phyloP scores from a whole-genome alignment of 2,329 filamentous ascomycete species.

The Fusarium irregulare region DNA sequence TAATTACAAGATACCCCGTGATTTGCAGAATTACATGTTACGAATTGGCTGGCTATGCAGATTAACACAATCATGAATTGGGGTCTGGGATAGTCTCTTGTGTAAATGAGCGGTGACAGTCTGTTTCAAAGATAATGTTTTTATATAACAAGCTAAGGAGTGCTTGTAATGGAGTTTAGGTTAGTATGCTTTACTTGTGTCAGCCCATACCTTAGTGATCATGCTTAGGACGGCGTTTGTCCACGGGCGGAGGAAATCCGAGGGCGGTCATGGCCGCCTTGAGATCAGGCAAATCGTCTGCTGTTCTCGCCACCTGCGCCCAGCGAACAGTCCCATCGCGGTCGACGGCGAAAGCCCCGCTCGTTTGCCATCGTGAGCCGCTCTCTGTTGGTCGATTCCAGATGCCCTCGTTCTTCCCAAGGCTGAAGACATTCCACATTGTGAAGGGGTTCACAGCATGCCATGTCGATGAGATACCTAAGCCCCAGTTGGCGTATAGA shows the following conservation, averaged over 20 bases:
- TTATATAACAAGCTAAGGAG: neutral
- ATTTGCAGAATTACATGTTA: conserved; percentile 9
- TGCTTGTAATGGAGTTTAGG: neutral
- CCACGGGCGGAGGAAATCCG: conserved; percentile 25
- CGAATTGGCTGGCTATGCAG: neutral
- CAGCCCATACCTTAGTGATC: neutral
- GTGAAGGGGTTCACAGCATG: conserved; percentile 70
- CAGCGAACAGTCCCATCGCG: conserved; percentile 48
- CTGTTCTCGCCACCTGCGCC: conserved; percentile 47
- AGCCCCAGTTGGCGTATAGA: conserved; percentile 73
- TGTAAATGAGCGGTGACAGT: neutral
- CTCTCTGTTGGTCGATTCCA: conserved; percentile 74
- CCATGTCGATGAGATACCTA: conserved; percentile 70
- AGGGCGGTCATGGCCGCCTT: conserved; percentile 46
- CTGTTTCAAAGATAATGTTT: neutral
- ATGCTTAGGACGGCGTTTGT: conserved; percentile 7
- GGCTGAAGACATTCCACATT: conserved; percentile 66
- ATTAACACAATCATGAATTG: neutral
- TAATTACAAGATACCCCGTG: conserved; percentile 41
- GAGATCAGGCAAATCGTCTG: conserved; percentile 50
- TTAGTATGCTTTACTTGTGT: neutral
- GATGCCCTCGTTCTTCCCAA: conserved; percentile 72
- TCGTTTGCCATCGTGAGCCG: conserved; percentile 75
- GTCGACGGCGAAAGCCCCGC: conserved; percentile 69
- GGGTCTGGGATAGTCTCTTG: neutral